A percentile compares a stretch with the other conserved stretches of the same genome.
Conservation (phyloP, 2,329 filamentous ascomycete species). For the Fusarium sp. region DNA sequence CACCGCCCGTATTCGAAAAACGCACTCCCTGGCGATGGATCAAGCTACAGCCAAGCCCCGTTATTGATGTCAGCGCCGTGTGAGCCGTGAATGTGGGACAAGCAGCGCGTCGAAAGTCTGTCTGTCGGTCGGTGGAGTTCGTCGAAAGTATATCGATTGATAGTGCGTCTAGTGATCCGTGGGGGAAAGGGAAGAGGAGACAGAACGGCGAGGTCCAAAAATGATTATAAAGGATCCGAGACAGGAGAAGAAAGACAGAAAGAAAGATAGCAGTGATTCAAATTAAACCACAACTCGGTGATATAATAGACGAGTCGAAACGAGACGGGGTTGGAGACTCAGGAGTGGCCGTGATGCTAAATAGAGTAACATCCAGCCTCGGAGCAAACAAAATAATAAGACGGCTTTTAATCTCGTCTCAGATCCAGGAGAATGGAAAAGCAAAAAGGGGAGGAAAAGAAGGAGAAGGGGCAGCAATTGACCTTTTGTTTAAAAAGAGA, state of each 20-base stretch:
- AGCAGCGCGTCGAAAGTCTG: conserved; percentile 20
- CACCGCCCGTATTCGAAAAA: conserved; percentile 9
- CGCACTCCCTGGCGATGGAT: conserved; percentile 16
- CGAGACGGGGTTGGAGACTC: conserved; percentile 20
- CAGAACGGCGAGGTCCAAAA: background rate
- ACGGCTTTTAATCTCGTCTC: conserved; percentile 35
- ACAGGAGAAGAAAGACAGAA: background rate
- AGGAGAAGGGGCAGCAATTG: background rate
- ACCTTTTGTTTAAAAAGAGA: conserved; percentile 19
- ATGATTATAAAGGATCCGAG: background rate
- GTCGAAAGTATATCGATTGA: conserved; percentile 17
- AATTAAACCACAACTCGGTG: conserved; percentile 18
- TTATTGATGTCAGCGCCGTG: conserved; percentile 37
- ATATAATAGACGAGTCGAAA: conserved; percentile 27
- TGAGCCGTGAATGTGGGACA: conserved; percentile 35
- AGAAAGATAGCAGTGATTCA: conserved; percentile 2
- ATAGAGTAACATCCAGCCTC: conserved; percentile 24
- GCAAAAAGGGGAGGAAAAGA: conserved; percentile 3
- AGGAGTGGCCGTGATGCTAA: conserved; percentile 38
- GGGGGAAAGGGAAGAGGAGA: background rate
- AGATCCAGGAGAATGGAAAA: conserved; percentile 21
- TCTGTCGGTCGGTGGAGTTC: conserved; percentile 24
- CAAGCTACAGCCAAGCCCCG: conserved; percentile 45
- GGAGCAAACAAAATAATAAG: conserved; percentile 12
- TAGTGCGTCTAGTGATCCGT: conserved; percentile 1